phyloP scores from a whole-genome alignment of 768 basidiomycete species.

The Tricholoma sp. region DNA sequence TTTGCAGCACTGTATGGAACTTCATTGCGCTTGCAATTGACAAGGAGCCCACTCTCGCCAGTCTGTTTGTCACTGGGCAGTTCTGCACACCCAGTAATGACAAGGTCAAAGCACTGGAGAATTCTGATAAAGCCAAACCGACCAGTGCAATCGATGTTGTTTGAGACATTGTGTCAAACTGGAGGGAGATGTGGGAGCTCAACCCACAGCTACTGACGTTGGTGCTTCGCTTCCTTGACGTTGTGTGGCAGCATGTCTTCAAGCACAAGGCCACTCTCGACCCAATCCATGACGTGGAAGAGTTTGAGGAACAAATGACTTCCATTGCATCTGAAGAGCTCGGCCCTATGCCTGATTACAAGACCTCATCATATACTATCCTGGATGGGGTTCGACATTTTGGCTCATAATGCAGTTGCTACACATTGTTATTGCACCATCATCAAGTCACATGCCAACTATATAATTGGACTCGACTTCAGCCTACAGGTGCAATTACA shows the following conservation, averaged over 20 bases:
- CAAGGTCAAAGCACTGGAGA: conserved; percentile 27
- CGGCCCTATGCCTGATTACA: conserved; percentile 69
- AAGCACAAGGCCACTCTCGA: conserved; percentile 65
- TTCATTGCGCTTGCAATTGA: conserved; percentile 79
- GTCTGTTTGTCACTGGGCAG: conserved; percentile 72
- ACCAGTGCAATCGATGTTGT: conserved; percentile 67
- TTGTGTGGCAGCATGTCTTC: conserved; percentile 75
- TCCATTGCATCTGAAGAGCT: conserved; percentile 63
- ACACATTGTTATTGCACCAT: conserved; percentile 64
- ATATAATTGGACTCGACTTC: conserved; percentile 72
- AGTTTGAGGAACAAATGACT: conserved; percentile 69
- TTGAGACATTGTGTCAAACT: conserved; percentile 56
- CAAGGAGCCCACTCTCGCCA: conserved; percentile 81
- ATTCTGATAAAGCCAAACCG: conserved; percentile 26
- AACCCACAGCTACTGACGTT: conserved; percentile 75
- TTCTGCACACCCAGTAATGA: conserved; percentile 45
- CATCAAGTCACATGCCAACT: conserved; percentile 70
- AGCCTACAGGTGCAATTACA: conserved; percentile 49
- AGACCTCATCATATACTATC: conserved; percentile 41
- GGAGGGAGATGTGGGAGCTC: conserved; percentile 72
- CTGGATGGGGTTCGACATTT: conserved; percentile 49
- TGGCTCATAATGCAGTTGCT: conserved; percentile 53
- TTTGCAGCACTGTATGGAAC: conserved; percentile 78
- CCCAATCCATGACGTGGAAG: conserved; percentile 45
- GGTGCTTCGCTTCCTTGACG: conserved; percentile 69